These are phyloP conservation scores for Pyricularia grisea DNA, from an alignment of 2,329 filamentous ascomycete species.

Conservation along the genomic window DNA sequence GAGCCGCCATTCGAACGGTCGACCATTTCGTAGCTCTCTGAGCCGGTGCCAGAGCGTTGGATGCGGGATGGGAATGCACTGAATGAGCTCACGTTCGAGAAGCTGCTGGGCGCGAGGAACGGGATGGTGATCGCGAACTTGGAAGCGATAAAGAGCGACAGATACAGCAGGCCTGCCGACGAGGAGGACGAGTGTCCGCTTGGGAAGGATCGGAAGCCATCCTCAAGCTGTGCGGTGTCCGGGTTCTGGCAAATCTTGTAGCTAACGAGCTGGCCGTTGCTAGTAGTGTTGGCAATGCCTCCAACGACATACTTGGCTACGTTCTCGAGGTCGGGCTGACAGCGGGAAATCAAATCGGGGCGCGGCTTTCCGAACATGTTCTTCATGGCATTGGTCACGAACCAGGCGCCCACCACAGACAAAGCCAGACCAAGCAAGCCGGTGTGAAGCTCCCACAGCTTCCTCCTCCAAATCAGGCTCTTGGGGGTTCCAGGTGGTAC, in stretches of 20 bases:
- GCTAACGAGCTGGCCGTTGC: constrained; percentile 61
- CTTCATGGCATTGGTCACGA: constrained; percentile 82
- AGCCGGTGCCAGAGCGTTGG: constrained; percentile 29
- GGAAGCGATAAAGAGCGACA: constrained; percentile 77
- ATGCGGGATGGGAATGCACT: constrained; percentile 71
- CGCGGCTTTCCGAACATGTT: constrained; percentile 74
- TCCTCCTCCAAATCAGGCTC: constrained; percentile 63
- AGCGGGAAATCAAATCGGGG: constrained; percentile 55
- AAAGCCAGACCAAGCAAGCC: constrained; percentile 77
- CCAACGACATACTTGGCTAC: constrained; percentile 53
- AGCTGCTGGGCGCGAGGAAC: constrained; percentile 46
- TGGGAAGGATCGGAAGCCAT: constrained; percentile 80
- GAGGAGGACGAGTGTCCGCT: constrained; percentile 68
- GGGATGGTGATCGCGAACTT: constrained; percentile 71
- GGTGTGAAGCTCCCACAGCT: constrained; percentile 83
- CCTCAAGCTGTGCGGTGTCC: constrained; percentile 52
- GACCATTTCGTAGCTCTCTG: constrained; percentile 21
- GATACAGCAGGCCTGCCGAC: constrained; percentile 73
- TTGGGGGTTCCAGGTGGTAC: constrained; percentile 54
- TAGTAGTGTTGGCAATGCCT: constrained; percentile 41
- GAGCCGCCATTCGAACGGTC: constrained; percentile 15
- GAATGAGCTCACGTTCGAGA: constrained; percentile 34
- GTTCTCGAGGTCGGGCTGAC: constrained; percentile 62
- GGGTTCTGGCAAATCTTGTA: constrained; percentile 64
- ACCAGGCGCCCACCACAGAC: constrained; percentile 61